Evolutionary conservation across 2,329 filamentous ascomycete genomes (phyloP).

Genomic region (Hypoxylon sp.): DNA sequence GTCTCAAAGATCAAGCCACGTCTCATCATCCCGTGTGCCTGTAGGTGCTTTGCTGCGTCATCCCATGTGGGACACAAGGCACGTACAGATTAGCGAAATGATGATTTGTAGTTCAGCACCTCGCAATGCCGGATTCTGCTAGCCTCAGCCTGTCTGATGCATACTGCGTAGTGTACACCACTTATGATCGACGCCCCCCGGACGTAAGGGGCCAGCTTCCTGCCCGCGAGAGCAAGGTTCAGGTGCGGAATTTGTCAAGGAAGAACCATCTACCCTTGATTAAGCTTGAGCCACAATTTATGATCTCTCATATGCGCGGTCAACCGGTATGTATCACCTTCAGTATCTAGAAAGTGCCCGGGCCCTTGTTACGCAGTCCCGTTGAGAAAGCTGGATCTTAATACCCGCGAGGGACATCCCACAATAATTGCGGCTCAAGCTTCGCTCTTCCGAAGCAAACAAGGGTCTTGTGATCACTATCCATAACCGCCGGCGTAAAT

Average conservation of each 20-base stretch:
- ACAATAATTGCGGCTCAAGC: slow-evolving; percentile 38
- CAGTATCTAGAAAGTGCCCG: slow-evolving; percentile 11
- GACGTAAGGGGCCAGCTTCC: slow-evolving; percentile 41
- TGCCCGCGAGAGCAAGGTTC: slow-evolving; percentile 34
- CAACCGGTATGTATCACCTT: background rate
- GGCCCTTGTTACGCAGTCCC: slow-evolving; percentile 11
- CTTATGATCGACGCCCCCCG: slow-evolving; percentile 38
- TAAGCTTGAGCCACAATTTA: slow-evolving; percentile 20
- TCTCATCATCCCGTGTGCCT: slow-evolving; percentile 41
- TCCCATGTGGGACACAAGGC: slow-evolving; percentile 37
- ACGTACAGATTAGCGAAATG: slow-evolving; percentile 44
- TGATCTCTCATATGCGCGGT: slow-evolving; percentile 12
- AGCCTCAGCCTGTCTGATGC: slow-evolving; percentile 25
- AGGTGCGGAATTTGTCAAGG: slow-evolving; percentile 28
- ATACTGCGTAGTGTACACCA: slow-evolving; percentile 26
- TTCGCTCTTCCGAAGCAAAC: slow-evolving; percentile 30
- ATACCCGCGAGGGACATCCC: slow-evolving; percentile 1
- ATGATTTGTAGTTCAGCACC: slow-evolving; percentile 39
- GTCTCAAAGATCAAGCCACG: slow-evolving; percentile 41
- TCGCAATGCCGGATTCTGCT: slow-evolving; percentile 36
- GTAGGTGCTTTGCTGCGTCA: slow-evolving; percentile 34
- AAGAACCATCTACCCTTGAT: slow-evolving; percentile 15
- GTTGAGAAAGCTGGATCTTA: slow-evolving; percentile 14
- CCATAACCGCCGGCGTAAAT: slow-evolving; percentile 26
- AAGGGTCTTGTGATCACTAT: slow-evolving; percentile 22